Base-by-base conservation (phyloP, 441 rosid genomes). In the Isatis lusitanica region DNA sequence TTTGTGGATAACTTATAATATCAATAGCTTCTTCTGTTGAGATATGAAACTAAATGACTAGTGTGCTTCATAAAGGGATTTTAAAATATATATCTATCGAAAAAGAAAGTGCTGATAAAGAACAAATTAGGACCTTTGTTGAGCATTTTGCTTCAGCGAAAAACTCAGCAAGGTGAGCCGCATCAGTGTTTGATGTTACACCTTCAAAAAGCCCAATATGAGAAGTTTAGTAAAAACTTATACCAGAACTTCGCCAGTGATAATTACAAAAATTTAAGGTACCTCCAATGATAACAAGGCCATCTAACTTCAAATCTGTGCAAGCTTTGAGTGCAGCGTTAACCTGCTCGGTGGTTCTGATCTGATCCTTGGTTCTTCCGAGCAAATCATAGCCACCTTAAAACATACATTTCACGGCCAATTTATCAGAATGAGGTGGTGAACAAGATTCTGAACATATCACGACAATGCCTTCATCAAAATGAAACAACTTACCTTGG, bases 201-300 rank as follows among this genome's bases (percentile, higher is more conserved):
- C 99, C 99, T 96, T 71, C 67, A 85, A 82, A 80, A 73, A 67
- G 2, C 71, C 60, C 16, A 62, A 70, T 47, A 68, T 26, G 75
- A 36, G n/a, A n/a, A n/a, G 5, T 16, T 81, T 35, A 79, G 55
- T 30, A 64, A 16, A 73, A 47, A 21, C 44, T 58, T 39, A 73
- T 52, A 13, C 61, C 7, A 31, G 3, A 59, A 63, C 21, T 18
- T 51, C 6, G 5, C 12, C 44, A 65, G 51, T 9, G 18, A 24
- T 18, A 30, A 7, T 16, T 21, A 17, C 42, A 9, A 18, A 48
- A 56, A 70, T 11, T 73, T n/a, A 44, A 44, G 72, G 81, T 75
- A 93, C 99, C 99, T 88, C 99, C 99, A 82, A 96, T 82, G 39
- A 96, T 89, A 78, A 93, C 92, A 82, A 96, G 97, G 79, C 94